Evolutionary conservation across 371 early-diverging fungal species (phyloP), one percentile per base, ranked within the genome.

Genomic region (Mortierella sp.): DNA sequence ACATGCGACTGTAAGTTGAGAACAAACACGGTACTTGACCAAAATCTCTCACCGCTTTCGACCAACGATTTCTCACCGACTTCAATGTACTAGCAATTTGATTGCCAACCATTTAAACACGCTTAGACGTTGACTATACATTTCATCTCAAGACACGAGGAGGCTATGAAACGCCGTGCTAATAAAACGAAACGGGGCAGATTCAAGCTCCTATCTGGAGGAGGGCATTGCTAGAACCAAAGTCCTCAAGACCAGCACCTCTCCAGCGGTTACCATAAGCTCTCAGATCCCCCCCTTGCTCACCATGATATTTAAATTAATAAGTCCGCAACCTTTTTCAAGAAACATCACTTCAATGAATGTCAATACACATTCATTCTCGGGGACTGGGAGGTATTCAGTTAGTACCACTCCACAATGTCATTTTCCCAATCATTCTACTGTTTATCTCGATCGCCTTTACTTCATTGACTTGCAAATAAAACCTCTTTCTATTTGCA

Each of bases 1-100:
- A n/a, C n/a, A n/a, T n/a, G n/a, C n/a, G n/a, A n/a, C n/a, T n/a
- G 64, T 46, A 64, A 64, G 64, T 64, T 37, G 14, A 50, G 50
- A 50, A 50, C 50, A 50, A 14, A n/a, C 21, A 21, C 50, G 21
- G 50, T 14, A 21, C 50, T 50, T 50, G 50, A 50, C 50, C 21
- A 50, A 21, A 16, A 50, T n/a, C 14, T 50, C 50, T n/a, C 50
- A 50, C 50, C 50, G 50, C 50, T 14, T 50, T 50, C n/a, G 16
- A 50, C 50, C 14, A 50, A 50, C 50, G 50, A 37, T 37, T 37
- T 37, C 37, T 37, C 37, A 37, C 37, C 37, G 50, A 50, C 50
- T 50, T 50, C 50, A 50, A 46, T 16, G 16, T 46, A 46, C 46
- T 46, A 46, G 16, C 46, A 9, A 46, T 12, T 16, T 46, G 46